These are phyloP conservation scores for Apiospora aurea DNA, from an alignment of 2,329 filamentous ascomycete genomes.

Conservation along the genomic window DNA sequence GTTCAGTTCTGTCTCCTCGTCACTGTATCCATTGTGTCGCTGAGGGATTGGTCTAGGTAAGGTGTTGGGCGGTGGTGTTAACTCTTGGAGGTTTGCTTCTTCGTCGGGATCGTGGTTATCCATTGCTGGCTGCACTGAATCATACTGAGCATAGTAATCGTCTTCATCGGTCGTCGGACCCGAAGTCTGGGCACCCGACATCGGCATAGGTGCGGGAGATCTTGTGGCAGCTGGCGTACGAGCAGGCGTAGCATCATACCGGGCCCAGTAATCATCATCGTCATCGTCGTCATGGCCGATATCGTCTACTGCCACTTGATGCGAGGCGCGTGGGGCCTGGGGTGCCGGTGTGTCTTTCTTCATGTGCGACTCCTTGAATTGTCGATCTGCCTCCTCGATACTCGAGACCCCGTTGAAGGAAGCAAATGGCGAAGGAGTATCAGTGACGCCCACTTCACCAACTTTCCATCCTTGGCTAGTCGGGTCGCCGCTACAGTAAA, in stretches of 20 bases:
- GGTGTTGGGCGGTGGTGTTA: slow-evolving; percentile 43
- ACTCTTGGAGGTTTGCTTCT: slow-evolving; percentile 49
- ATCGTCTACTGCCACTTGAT: background rate
- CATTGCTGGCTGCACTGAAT: slow-evolving; percentile 79
- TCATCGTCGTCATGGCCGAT: slow-evolving; percentile 60
- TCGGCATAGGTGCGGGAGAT: slow-evolving; percentile 64
- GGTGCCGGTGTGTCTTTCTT: slow-evolving; percentile 29
- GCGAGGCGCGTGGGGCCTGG: background rate
- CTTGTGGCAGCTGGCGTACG: slow-evolving; percentile 67
- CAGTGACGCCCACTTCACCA: slow-evolving; percentile 70
- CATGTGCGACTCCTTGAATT: slow-evolving; percentile 49
- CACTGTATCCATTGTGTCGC: slow-evolving; percentile 32
- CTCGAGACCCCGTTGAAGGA: slow-evolving; percentile 57
- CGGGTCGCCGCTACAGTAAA: slow-evolving; percentile 73
- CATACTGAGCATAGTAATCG: slow-evolving; percentile 80
- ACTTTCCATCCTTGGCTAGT: slow-evolving; percentile 74
- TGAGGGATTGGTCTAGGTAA: slow-evolving; percentile 7
- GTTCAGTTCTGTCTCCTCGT: slow-evolving; percentile 41
- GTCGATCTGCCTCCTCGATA: slow-evolving; percentile 67
- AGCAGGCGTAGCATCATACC: slow-evolving; percentile 75
- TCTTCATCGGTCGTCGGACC: slow-evolving; percentile 58
- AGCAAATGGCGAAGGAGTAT: slow-evolving; percentile 63
- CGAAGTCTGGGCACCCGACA: slow-evolving; percentile 37
- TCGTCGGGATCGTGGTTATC: slow-evolving; percentile 85
- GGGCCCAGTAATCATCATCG: slow-evolving; percentile 81